Evolutionary conservation across 306 rosid species (phyloP).

Genomic region (Neltuma alba): DNA sequence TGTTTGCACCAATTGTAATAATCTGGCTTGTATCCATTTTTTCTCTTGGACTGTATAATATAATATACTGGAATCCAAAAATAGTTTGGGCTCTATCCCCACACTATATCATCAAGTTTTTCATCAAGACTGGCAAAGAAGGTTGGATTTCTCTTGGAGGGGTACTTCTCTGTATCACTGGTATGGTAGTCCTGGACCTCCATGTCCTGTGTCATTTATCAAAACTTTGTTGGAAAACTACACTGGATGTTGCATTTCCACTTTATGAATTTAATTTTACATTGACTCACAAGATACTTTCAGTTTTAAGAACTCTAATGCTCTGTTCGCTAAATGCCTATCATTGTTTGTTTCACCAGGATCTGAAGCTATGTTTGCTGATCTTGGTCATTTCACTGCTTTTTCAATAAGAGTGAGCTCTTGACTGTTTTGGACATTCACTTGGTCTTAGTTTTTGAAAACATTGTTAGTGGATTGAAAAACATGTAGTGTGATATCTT

Average conservation of each 20-base stretch:
- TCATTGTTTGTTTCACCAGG: conserved; percentile 51
- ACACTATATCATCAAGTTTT: conserved; percentile 70
- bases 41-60: conserved; percentile 78
- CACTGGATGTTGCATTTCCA: conserved; percentile 23
- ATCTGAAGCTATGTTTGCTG: conserved; percentile 93
- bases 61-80: conserved; percentile 71
- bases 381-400: conserved; percentile 94
- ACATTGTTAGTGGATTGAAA: neutral
- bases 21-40: conserved; percentile 80
- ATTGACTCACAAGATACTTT: conserved; percentile 15
- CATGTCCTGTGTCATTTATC: conserved; percentile 3
- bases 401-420: conserved; percentile 75
- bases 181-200: conserved; percentile 51
- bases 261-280: conserved; percentile 26
- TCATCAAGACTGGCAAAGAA: conserved; percentile 67
- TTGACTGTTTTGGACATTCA: conserved; percentile 14
- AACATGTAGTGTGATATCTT: neutral
- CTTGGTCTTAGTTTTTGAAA: conserved; percentile 4
- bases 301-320: conserved; percentile 4
- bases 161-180: conserved; percentile 79
- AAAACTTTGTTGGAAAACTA: conserved; percentile 24
- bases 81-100: conserved; percentile 70
- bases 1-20: conserved; percentile 77
- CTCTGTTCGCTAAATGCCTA: conserved; percentile 23
- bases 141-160: conserved; percentile 95